Base-by-base conservation (phyloP, 164 flowering plant genomes). In the Piper longum region DNA sequence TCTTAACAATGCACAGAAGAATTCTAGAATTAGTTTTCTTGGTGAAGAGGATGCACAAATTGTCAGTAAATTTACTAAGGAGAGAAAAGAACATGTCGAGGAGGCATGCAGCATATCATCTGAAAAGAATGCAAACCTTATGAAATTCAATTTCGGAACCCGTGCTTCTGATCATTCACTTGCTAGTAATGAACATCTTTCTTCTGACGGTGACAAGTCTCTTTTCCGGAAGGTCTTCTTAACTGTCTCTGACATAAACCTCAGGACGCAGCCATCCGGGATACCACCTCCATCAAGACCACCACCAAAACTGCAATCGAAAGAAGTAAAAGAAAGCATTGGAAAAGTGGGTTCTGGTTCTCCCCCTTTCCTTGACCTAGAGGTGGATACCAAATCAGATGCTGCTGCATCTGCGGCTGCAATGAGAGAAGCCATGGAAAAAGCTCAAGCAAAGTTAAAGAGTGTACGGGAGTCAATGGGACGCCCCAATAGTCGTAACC, bases 241-340 rank as follows among this genome's bases (percentile, higher is more conserved):
- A 45, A 71, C 83, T 43, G 75, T 85, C 43, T 72, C 87, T 62
- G 92, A 90, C 54, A 74, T 86, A 65, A 84, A 68, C 73, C 95
- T 90, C 54, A 79, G 67, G 71, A 89, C 98, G 60, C 70, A 70
- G 44, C 96, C 97, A 7, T 85, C 85, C 62, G 75, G 74, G 18
- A 59, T 86, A 67, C 97, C 97, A 42, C 97, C 96, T 57, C 97
- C 98, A 4, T 69, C 81, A 42, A 81, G 97, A 65, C 92, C 85
- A 59, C 96, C 97, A 4, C 96, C 98, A 60, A 66, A 66, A 57
- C 62, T 80, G 57, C 81, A 70, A 66, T 76, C 55, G 52, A 74
- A 68, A 59, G 74, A 67, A 16, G 78, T 69, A 58, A 71, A 66
- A 62, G 65, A 60, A 14, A 42, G 36, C 26, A 60, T n/a, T 19